These are phyloP conservation scores for Eucalyptus virginea DNA, from an alignment of 345 rosid species.

Conservation along the genomic window DNA sequence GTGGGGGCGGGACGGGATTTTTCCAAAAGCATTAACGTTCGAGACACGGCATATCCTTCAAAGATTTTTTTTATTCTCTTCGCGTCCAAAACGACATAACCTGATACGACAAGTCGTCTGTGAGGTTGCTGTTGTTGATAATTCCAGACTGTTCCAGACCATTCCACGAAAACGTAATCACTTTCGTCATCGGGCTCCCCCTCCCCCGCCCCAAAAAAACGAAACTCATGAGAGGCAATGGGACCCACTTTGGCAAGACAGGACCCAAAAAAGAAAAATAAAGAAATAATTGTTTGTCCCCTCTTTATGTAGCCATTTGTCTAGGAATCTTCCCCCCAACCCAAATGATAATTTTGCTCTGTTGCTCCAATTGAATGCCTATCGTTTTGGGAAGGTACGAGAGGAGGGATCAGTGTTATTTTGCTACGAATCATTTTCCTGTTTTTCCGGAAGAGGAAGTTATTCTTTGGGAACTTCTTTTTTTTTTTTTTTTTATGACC, in stretches of 20 bases:
- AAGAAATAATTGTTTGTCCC: not conserved
- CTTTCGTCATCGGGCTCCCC: not conserved
- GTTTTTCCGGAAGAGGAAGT: not conserved
- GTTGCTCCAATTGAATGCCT: not conserved
- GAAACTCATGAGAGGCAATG: not conserved
- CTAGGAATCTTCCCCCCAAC: not conserved
- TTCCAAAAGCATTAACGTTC: not conserved
- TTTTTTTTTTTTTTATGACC: no score
- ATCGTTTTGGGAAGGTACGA: not conserved
- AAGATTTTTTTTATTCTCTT: not conserved
- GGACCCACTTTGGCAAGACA: not conserved
- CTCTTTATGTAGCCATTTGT: not conserved
- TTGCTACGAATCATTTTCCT: not conserved
- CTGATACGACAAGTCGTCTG: not conserved
- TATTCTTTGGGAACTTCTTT: not conserved
- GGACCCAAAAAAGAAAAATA: not conserved
- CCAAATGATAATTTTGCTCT: not conserved
- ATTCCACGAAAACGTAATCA: not conserved
- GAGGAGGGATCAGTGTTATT: not conserved
- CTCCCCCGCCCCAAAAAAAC: fast-evolving
- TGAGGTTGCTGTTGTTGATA: not conserved
- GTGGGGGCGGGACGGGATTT: not conserved
- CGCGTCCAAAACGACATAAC: not conserved
- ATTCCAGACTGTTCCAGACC: not conserved
- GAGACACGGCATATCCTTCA: not conserved